Evolutionary conservation across 1,284 basidiomycete species (phyloP), one percentile per base, ranked within the genome.

Genomic region (Sporisorium reilianum): DNA sequence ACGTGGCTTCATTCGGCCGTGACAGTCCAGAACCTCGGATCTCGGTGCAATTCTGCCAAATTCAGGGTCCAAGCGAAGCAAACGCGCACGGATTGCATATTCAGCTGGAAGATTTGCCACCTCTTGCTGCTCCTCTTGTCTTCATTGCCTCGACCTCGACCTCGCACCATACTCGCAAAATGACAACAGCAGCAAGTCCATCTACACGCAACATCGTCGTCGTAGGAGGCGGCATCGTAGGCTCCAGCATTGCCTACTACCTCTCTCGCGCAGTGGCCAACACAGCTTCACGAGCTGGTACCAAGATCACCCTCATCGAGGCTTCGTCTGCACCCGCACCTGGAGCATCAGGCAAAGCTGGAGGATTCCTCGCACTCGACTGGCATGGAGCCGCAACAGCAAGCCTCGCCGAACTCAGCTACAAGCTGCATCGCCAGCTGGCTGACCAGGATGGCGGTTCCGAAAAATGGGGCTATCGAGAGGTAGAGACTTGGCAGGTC

Each of bases 321-420:
- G 91, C 92, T 3, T 93, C 91, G 1, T 42, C 71, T 7, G 83
- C 80, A 6, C 85, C 89, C 14, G 89, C 89, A 0, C 86, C 87
- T 7, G 89, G 85, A 0, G 93, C 94, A 0, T 92, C 91, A 0
- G 95, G 95, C 6, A 96, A 96, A 83, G 92, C 93, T 0, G 95
- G 94, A 2, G 95, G 95, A 0, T 90, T 97, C n/a, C 88, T 97
- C 23, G 94, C 95, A 0, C 88, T 89, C 59, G 91, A 94, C 80
- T 91, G 90, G 90, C 89, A 90, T 42, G 84, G 75, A 49, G 61
- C 79, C 12, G 61, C 75, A 2, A 86, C 85, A 2, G 59, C 84
- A 41, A 86, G 87, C 40, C 87, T 96, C 20, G 91, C 91, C 6
- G 86, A 89, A 44, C 87, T 95, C 48, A 94, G 93, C 7, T 97